phyloP scores from a whole-genome alignment of 2,329 filamentous ascomycete species.

The Ophiostoma fasciatum region DNA sequence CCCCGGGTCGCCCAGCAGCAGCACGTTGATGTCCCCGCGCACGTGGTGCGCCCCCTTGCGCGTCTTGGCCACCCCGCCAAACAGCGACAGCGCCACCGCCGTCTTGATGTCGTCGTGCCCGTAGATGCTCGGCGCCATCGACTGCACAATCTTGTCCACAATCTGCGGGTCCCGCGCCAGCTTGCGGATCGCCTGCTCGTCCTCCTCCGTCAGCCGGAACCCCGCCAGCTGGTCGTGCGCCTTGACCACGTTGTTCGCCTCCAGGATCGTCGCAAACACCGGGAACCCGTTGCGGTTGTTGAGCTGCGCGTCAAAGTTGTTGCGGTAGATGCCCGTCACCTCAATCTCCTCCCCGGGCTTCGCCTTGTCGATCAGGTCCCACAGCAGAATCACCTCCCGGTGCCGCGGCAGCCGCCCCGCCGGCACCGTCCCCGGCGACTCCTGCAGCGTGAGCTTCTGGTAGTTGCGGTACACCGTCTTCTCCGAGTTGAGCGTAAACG shows the following conservation, averaged over 20 bases:
- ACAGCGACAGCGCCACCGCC: conserved; percentile 81
- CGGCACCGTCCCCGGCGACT: conserved; percentile 92
- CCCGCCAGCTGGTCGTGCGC: conserved; percentile 94
- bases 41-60: conserved; percentile 82
- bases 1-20: conserved; percentile 90
- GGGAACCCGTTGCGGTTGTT: conserved; percentile 99
- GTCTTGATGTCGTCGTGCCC: conserved; percentile 96
- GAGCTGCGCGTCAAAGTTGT: conserved; percentile 93
- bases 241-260: conserved; percentile 95
- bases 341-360: conserved; percentile 98
- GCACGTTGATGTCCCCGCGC: conserved; percentile 93
- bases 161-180: conserved; percentile 84
- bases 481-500: conserved; percentile 90
- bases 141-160: conserved; percentile 81
- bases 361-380: conserved; percentile 90
- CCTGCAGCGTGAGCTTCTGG: conserved; percentile 92
- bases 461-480: conserved; percentile 98
- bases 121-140: conserved; percentile 94
- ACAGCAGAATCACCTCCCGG: conserved; percentile 86
- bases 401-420: conserved; percentile 87
- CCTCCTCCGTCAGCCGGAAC: conserved; percentile 87
- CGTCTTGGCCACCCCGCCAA: conserved; percentile 84
- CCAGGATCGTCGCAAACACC: conserved; percentile 92
- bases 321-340: conserved; percentile 90
- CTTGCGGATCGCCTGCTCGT: conserved; percentile 78